phyloP scores from a whole-genome alignment of 1,139 yeast species.

The Nakaseomyces bracarensis region DNA sequence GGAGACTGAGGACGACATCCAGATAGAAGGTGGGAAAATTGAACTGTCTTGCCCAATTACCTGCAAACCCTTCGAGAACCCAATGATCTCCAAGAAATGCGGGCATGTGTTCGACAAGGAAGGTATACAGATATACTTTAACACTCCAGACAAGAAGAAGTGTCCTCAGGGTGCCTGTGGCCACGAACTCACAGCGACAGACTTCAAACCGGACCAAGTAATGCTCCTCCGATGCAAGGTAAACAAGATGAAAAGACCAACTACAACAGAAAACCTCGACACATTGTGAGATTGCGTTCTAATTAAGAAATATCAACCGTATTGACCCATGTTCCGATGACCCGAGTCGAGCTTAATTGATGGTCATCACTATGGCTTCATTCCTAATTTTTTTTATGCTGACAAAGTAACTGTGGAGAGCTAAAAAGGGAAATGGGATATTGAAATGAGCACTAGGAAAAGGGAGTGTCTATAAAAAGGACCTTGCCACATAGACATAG shows the following conservation, averaged over 20 bases:
- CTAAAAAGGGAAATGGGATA: too few relatives aligned
- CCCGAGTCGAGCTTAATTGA: neutral
- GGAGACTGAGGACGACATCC: conserved; percentile 53
- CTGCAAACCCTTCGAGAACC: conserved; percentile 41
- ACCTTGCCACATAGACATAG: too few relatives aligned
- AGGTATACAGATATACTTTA: conserved; percentile 33
- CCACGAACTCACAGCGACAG: conserved; percentile 17
- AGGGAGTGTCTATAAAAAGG: too few relatives aligned
- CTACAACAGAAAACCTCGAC: neutral
- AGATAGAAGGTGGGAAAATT: conserved; percentile 58
- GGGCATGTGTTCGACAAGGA: conserved; percentile 52
- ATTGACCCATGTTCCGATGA: too few relatives aligned
- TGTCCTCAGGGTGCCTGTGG: conserved; percentile 32
- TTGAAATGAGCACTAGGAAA: too few relatives aligned
- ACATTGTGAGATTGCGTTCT: neutral
- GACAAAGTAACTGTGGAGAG: too few relatives aligned
- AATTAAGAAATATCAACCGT: neutral
- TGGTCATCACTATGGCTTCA: neutral
- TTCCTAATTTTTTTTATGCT: too few relatives aligned
- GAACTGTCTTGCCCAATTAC: conserved; percentile 62
- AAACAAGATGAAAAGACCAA: neutral
- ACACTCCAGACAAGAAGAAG: conserved; percentile 13
- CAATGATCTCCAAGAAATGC: conserved; percentile 48
- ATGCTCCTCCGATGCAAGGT: conserved; percentile 27
- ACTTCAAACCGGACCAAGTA: conserved; percentile 25